Conservation (phyloP, 768 basidiomycete species). For the Mycena leptocephala region DNA sequence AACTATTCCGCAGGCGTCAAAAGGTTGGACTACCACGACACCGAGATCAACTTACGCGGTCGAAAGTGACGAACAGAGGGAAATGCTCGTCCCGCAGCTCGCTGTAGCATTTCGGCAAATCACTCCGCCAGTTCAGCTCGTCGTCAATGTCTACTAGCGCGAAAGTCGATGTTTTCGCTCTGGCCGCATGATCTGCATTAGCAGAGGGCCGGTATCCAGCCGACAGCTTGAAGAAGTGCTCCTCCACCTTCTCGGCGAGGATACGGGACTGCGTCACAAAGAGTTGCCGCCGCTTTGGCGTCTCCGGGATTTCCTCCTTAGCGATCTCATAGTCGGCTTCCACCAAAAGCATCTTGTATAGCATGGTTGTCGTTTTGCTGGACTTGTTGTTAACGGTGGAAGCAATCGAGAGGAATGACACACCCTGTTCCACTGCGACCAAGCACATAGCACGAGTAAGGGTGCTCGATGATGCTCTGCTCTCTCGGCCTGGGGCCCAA, state of each 20-base stretch:
- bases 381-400: neutral
- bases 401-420: conserved; percentile 15
- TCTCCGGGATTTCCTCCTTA: conserved; percentile 29
- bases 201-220: conserved; percentile 35
- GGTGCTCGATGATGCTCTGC: conserved; percentile 72
- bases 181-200: neutral
- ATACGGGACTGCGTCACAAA: conserved; percentile 82
- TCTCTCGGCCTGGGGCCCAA: conserved; percentile 57
- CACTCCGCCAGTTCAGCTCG: conserved; percentile 53
- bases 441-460: conserved; percentile 74
- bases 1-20: neutral
- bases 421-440: conserved; percentile 86
- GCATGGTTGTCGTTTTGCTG: conserved; percentile 68
- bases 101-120: conserved; percentile 70
- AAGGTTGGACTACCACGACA: neutral
- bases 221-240: conserved; percentile 71
- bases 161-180: conserved; percentile 35
- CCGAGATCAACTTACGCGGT: conserved; percentile 59
- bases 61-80: conserved; percentile 80
- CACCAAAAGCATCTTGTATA: conserved; percentile 83
- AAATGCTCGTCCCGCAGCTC: conserved; percentile 74
- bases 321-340: conserved; percentile 68
- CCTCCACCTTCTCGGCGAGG: conserved; percentile 80
- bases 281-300: conserved; percentile 71
- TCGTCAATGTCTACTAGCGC: conserved; percentile 61